Percentiles rank a stretch among this genome's conserved stretches.
phyloP scores from a whole-genome alignment of 2,329 filamentous ascomycete genomes.

The Monosporascus sp. region DNA sequence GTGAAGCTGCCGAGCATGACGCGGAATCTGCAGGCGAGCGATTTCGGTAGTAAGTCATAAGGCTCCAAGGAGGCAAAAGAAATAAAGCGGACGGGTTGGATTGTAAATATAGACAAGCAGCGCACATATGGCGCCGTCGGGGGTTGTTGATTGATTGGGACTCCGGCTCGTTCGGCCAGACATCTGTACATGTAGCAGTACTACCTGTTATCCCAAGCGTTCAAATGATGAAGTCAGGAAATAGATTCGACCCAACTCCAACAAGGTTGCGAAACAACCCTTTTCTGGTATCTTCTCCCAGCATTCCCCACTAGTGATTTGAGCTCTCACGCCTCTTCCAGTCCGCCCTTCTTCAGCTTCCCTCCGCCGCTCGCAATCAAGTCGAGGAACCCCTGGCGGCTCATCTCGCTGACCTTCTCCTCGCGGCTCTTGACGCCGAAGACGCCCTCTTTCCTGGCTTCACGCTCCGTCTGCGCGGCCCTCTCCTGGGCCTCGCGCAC shows the following conservation, averaged over 20 bases:
- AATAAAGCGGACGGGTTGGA: neutral
- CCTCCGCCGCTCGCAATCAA: slow-evolving; percentile 68
- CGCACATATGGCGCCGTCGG: too few species aligned
- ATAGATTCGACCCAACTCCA: slow-evolving; percentile 5
- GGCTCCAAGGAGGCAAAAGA: neutral
- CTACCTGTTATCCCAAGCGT: neutral
- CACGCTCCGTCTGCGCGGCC: slow-evolving; percentile 69
- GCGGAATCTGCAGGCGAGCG: slow-evolving; percentile 89
- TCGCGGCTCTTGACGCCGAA: slow-evolving; percentile 76
- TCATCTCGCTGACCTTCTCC: slow-evolving; percentile 92
- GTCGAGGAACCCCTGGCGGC: slow-evolving; percentile 92
- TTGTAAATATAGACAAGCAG: too few species aligned
- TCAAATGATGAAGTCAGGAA: too few species aligned
- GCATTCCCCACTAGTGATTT: neutral
- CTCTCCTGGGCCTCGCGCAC: slow-evolving; percentile 89
- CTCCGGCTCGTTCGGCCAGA: too few species aligned
- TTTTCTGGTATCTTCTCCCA: slow-evolving; percentile 21
- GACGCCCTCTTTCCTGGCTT: slow-evolving; percentile 64
- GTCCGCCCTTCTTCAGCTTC: slow-evolving; percentile 50
- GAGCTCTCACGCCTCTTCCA: slow-evolving; percentile 48
- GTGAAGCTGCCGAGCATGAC: slow-evolving; percentile 91
- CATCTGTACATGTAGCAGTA: neutral
- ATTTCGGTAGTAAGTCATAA: slow-evolving; percentile 52
- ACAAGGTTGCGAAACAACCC: neutral
- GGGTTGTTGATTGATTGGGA: too few species aligned